Base-by-base conservation (phyloP, 1,284 basidiomycete genomes). In the Tylopilus sp. region DNA sequence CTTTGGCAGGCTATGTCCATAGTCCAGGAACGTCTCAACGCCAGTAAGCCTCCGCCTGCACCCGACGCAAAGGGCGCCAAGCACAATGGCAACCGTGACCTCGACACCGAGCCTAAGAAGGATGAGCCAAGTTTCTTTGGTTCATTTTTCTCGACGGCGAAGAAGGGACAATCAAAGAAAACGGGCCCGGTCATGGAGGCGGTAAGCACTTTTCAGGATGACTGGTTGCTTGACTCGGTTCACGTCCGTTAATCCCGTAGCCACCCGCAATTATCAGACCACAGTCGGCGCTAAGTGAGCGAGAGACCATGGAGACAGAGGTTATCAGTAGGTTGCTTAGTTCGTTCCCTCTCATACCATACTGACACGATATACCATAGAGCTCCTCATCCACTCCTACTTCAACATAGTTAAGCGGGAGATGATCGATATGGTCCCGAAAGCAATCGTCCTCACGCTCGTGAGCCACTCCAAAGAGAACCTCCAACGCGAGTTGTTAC, bases 391-490 rank as follows among this genome's bases (percentile, higher is more conserved):
- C 58, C 80, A 87, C 66, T 94, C 91, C 5, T 96, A 97, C 74
- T 96, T 89, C 78, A 93, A 94, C 71, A 92, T 97, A 58, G 92
- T 97, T 56, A 98, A 99, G 78, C 88, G 94, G 48, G 94, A 97
- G 71, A 94, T 99, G 86, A 98, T 98, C 66, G 96, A 99, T 72
- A 98, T 98, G 94, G 91, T 99, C 9, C 96, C 96, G 17, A 93
- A 94, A 71, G 94, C 95, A 33, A 96, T 99, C 68, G 88, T 93
- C 48, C 77, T 94, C 63, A 98, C 92, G 21, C 82, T 99, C 28
- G 94, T 99, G 46, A 88, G 85, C 64, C 83, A 85, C 69, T 85
- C 93, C 56, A 97, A 97, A 73, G 94, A 98, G 71, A 85, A 90
- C 66, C 75, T 96, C 57, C 94, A 96, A 72, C 80, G 83, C 57